Percentiles rank a stretch among this genome's conserved stretches.
Evolutionary conservation across 768 basidiomycete species (phyloP).

Genomic region (Phylloporus arenicola): DNA sequence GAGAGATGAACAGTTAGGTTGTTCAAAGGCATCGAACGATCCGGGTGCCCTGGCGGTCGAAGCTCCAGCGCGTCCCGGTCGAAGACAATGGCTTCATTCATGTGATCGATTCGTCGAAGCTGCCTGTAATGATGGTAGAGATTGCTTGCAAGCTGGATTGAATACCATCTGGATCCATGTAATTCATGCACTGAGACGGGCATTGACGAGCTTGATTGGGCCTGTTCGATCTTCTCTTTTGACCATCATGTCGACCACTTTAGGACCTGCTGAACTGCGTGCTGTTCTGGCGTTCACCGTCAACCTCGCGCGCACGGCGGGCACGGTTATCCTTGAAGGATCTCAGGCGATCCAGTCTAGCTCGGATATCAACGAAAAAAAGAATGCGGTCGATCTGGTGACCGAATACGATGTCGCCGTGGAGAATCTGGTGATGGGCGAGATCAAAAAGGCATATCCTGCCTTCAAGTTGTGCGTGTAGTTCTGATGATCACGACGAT

Average conservation of each 20-base stretch:
- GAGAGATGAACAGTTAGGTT: background rate
- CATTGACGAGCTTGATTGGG: no score
- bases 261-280: slow-evolving; percentile 45
- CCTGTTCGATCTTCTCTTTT: no score
- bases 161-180: background rate
- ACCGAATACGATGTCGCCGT: slow-evolving; percentile 93
- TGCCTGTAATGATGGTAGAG: background rate
- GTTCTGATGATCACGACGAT: background rate
- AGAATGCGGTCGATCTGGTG: slow-evolving; percentile 90
- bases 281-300: slow-evolving; percentile 64
- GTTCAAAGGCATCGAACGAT: background rate
- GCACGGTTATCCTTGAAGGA: slow-evolving; percentile 70
- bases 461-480: slow-evolving; percentile 72
- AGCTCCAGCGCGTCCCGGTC: background rate
- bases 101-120: background rate
- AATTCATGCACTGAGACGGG: no score
- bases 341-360: slow-evolving; percentile 65
- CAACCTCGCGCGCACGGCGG: slow-evolving; percentile 68
- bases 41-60: background rate
- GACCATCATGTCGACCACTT: slow-evolving; percentile 26
- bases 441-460: slow-evolving; percentile 64
- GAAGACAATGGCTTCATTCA: background rate
- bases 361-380: slow-evolving; percentile 71
- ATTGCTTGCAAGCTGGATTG: background rate
- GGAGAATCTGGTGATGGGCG: slow-evolving; percentile 74